Evolutionary conservation across 1,284 basidiomycete species (phyloP), one percentile per base, ranked within the genome.

Genomic region (Sphagnurus paluster): DNA sequence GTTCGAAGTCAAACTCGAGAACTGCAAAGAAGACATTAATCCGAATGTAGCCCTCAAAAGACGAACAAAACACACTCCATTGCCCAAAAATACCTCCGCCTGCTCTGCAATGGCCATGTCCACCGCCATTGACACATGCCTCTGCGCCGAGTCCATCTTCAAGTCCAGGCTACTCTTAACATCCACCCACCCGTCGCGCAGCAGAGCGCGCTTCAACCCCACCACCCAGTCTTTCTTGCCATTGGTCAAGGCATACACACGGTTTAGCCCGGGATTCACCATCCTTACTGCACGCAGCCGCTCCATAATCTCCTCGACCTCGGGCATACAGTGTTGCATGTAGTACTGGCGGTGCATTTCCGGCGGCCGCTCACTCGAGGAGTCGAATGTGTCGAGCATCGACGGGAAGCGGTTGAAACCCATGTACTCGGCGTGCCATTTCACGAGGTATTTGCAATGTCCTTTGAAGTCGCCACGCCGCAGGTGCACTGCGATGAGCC

Each of bases 41-140:
- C n/a, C 13, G 29, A 42, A 19, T 16, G 14, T 44, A 5, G 13
- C 13, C 24, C n/a, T 29, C 40, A 30, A 39, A 14, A 34, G 11
- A 11, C 8, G 21, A 4, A 44, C 48, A 38, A 47, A 26, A 71
- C 82, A 64, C 57, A 87, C 84, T 63, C 86, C 89, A 57, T 90
- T 93, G 2, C 84, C 84, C 9, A 88, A 65, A 61, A 87, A 87
- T 46, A 87, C 80, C 49, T 84, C 81, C 0, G 82, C 79, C 37
- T 74, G 65, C 56, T 83, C 73, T 1, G 79, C 84, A 26, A 88
- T 74, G 21, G 79, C 82, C 79, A 84, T 84, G 63, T 87, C 84
- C 4, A 87, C 76, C 4, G 77, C 82, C 55, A 78, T 76, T 14
- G 68, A 69, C 0, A 87, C 74, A 39, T 79, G 69, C 21, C 64